Evolutionary conservation across 768 basidiomycete genomes (phyloP).

Genomic region (Nidula microcarpa): DNA sequence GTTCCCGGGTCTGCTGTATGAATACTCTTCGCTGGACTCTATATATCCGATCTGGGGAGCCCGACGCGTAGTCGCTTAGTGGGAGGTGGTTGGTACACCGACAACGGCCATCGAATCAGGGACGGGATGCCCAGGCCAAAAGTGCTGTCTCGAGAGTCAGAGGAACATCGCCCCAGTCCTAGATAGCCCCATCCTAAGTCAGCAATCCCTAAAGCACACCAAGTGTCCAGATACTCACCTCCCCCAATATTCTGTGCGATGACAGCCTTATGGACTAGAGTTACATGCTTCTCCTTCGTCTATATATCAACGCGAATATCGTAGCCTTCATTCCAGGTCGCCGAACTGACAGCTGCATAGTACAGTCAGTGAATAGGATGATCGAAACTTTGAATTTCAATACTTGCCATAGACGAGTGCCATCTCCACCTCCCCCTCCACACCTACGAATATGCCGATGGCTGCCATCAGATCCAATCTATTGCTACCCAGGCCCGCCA

Average conservation of each 20-base stretch:
- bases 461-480: conserved; percentile 23
- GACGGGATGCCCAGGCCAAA: conserved; percentile 32
- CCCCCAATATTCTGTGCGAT: conserved; percentile 38
- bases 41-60: too few species aligned
- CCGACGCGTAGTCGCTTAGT: too few species aligned
- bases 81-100: conserved; percentile 12
- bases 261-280: conserved; percentile 34
- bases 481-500: conserved; percentile 13
- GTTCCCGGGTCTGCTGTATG: neutral
- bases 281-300: conserved; percentile 31
- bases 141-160: conserved; percentile 40
- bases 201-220: neutral
- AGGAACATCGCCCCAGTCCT: conserved; percentile 40
- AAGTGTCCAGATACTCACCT: conserved; percentile 19
- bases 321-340: conserved; percentile 35
- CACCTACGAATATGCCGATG: conserved; percentile 32
- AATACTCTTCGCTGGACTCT: too few species aligned
- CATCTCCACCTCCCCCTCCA: conserved; percentile 32
- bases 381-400: neutral
- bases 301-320: conserved; percentile 41
- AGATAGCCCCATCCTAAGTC: neutral
- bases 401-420: conserved; percentile 32
- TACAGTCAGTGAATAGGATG: neutral
- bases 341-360: conserved; percentile 26
- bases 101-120: conserved; percentile 33